Conservation (phyloP, 441 rosid genomes). For the Adansonia madagascariensis region DNA sequence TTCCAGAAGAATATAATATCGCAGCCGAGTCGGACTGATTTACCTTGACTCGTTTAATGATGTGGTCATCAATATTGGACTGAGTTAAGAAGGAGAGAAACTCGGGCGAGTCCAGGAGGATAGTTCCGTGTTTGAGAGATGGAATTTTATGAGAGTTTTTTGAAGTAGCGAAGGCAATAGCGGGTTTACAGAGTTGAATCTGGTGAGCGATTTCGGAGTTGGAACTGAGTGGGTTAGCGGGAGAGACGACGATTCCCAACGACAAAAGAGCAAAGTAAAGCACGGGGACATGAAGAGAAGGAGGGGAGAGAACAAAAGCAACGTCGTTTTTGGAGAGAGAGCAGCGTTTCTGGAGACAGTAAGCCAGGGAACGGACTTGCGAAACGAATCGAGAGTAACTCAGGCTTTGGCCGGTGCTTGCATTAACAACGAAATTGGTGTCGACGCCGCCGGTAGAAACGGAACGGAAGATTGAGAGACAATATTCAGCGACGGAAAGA, state of each 20-base stretch:
- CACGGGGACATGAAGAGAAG: slow-evolving; percentile 67
- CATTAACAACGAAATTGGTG: slow-evolving; percentile 46
- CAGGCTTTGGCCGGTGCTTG: slow-evolving; percentile 48
- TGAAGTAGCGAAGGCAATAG: slow-evolving; percentile 75
- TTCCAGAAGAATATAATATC: slow-evolving; percentile 84
- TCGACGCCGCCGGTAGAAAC: slow-evolving; percentile 35
- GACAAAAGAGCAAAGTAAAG: slow-evolving; percentile 74
- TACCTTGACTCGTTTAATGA: slow-evolving; percentile 32
- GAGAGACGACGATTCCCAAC: slow-evolving; percentile 68
- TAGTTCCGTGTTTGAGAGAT: slow-evolving; percentile 46
- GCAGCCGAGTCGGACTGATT: slow-evolving; percentile 70
- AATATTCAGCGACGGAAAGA: slow-evolving; percentile 57
- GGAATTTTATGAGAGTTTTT: slow-evolving; percentile 53
- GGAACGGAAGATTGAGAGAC: slow-evolving; percentile 55
- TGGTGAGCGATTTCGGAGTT: slow-evolving; percentile 63
- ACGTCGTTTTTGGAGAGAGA: slow-evolving; percentile 55
- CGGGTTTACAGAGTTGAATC: slow-evolving; percentile 58
- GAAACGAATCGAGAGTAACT: slow-evolving; percentile 52
- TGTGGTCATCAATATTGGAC: slow-evolving; percentile 4
- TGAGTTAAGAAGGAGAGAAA: slow-evolving; percentile 51
- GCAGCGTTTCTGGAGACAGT: slow-evolving; percentile 41
- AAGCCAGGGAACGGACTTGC: slow-evolving; percentile 50
- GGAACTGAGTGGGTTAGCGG: slow-evolving; percentile 78
- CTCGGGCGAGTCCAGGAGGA: slow-evolving; percentile 79
- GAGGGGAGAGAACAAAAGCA: slow-evolving; percentile 67